A percentile compares a stretch with the other conserved stretches of the same genome.
These are phyloP conservation scores for Colletotrichum ledebouriae DNA, from an alignment of 2,329 filamentous ascomycete genomes.

Conservation along the genomic window DNA sequence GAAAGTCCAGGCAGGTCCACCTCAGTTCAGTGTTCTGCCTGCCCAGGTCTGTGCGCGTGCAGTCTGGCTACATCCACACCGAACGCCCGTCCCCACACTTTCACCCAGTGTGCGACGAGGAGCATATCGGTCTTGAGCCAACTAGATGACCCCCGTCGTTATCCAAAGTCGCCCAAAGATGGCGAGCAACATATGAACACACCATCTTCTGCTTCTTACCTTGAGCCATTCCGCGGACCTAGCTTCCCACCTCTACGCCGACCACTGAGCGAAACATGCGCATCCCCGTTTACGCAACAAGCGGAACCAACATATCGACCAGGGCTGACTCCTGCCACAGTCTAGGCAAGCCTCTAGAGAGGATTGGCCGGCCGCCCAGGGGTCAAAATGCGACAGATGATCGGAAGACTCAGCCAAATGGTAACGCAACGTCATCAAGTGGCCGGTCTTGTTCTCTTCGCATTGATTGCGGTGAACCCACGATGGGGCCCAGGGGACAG, in stretches of 20 bases:
- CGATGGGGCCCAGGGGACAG: constrained; percentile 11
- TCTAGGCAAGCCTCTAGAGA: constrained; percentile 22
- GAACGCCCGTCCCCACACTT: constrained; percentile 32
- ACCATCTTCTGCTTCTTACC: constrained; percentile 27
- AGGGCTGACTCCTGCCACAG: constrained; percentile 28
- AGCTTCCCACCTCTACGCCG: constrained; percentile 5
- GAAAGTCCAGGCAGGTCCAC: background rate
- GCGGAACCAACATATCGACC: constrained; percentile 24
- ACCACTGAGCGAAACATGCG: constrained; percentile 21
- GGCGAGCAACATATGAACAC: constrained; percentile 37
- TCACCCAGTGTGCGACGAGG: constrained; percentile 38
- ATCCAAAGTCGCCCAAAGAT: constrained; percentile 29
- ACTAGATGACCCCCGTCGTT: constrained; percentile 36
- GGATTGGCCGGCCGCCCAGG: constrained; percentile 18
- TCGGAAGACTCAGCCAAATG: constrained; percentile 29
- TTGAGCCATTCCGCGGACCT: constrained; percentile 18
- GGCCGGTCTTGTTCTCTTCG: constrained; percentile 21
- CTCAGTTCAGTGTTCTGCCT: background rate
- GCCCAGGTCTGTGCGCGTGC: constrained; percentile 18
- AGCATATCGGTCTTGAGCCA: constrained; percentile 33
- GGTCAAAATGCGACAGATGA: constrained; percentile 25
- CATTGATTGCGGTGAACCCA: constrained; percentile 30
- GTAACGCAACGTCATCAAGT: constrained; percentile 40
- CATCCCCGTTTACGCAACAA: constrained; percentile 10
- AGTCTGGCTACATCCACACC: constrained; percentile 1